A percentile compares a stretch with the other conserved stretches of the same genome.
Evolutionary conservation across 129 eudicot genomes (phyloP).

Genomic region (Smallanthus sonchifolius): DNA sequence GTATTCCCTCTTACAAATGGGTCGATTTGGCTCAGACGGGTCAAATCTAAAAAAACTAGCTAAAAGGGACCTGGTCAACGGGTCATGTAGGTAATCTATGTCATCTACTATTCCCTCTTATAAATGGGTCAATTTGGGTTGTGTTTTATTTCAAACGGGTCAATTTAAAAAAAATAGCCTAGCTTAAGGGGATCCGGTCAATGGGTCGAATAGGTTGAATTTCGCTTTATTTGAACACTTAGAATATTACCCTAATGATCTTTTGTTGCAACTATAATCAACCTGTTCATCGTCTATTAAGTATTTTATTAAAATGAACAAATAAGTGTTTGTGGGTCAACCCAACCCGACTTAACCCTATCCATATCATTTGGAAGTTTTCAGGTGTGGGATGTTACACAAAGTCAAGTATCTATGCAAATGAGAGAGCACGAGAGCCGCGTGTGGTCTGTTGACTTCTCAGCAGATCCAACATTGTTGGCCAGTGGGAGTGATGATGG

Average conservation of each 20-base stretch:
- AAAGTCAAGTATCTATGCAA: constrained; percentile 62
- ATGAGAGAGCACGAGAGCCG: constrained; percentile 91
- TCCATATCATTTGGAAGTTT: constrained; percentile 1
- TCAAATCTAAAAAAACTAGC: not conserved
- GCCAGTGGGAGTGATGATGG: constrained; percentile 99
- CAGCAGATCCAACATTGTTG: constrained; percentile 87
- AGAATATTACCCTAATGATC: not conserved
- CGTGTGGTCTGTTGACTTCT: constrained; percentile 89
- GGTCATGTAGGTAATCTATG: constrained; percentile 68
- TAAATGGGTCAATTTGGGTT: not conserved
- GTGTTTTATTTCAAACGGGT: not conserved
- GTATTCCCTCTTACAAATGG: too few relatives aligned
- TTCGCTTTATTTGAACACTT: not conserved
- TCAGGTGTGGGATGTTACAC: constrained; percentile 95
- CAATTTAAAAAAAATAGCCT: not conserved
- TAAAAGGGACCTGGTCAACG: not conserved
- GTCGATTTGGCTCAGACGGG: not conserved
- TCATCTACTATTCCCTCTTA: not conserved
- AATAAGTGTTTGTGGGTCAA: not conserved
- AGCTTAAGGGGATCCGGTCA: not conserved
- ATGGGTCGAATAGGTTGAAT: not conserved
- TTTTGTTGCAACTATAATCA: too few relatives aligned
- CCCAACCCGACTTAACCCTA: not conserved
- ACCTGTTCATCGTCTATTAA: too few relatives aligned
- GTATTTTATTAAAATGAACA: too few relatives aligned